phyloP scores from a whole-genome alignment of 441 rosid species.

The Populus trichocarpa region DNA sequence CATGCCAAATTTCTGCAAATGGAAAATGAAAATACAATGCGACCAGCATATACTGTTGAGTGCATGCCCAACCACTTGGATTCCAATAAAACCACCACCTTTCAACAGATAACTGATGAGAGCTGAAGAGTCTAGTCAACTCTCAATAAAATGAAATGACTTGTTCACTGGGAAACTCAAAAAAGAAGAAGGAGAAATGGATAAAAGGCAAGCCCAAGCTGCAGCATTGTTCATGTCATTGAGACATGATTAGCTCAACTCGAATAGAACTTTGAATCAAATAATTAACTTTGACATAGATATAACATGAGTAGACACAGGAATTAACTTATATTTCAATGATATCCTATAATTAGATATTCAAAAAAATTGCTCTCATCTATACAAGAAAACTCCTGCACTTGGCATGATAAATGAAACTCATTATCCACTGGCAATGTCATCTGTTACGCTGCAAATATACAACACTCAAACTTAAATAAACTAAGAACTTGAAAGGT shows the following conservation, averaged over 20 bases:
- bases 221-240: background rate
- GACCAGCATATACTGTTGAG: background rate
- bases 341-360: background rate
- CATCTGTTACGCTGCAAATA: background rate
- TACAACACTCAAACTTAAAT: background rate
- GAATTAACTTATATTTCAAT: background rate
- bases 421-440: background rate
- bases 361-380: background rate
- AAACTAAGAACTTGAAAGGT: background rate
- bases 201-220: background rate
- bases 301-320: background rate
- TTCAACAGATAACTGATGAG: background rate
- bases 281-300: background rate
- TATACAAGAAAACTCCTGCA: background rate
- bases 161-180: background rate
- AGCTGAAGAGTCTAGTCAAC: background rate
- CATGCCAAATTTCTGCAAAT: conserved; percentile 11
- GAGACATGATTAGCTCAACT: background rate
- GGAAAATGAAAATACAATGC: background rate
- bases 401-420: background rate
- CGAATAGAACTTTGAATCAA: background rate
- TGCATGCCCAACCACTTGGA: background rate
- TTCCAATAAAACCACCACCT: background rate
- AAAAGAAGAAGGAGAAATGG: background rate
- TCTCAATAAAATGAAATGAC: background rate